Evolutionary conservation across 257 asterid genomes (phyloP).

Genomic region (Capsicum baccatum): DNA sequence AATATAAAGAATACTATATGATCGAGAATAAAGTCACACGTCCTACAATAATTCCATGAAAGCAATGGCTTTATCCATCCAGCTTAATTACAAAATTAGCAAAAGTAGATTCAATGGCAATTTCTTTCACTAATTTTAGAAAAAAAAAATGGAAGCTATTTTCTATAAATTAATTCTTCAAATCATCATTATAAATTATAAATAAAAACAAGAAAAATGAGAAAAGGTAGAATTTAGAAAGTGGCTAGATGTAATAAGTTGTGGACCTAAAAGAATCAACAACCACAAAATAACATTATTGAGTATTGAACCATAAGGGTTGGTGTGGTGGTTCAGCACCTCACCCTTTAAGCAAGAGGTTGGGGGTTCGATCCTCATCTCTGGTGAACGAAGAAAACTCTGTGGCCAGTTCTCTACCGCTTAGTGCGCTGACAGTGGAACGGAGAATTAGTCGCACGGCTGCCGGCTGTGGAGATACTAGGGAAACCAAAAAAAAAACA

Average conservation of each 20-base stretch:
- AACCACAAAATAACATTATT: not conserved
- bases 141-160: not conserved
- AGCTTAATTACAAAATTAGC: not conserved
- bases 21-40: not conserved
- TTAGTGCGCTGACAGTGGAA: too few species aligned
- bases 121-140: not conserved
- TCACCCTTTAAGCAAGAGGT: too few species aligned
- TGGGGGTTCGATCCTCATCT: too few species aligned
- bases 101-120: not conserved
- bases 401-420: too few species aligned
- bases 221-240: not conserved
- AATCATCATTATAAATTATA: not conserved
- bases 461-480: too few species aligned
- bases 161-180: too few species aligned
- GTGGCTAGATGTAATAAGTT: not conserved
- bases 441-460: too few species aligned
- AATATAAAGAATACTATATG: not conserved
- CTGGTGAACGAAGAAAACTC: too few species aligned
- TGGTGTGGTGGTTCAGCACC: too few species aligned
- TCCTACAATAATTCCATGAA: not conserved
- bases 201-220: not conserved
- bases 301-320: not conserved
- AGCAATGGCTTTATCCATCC: not conserved
- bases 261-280: conserved; percentile 4
- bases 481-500: not conserved